Evolutionary conservation across 106 monocot genomes (phyloP).

Genomic region (Posidonia australis): DNA sequence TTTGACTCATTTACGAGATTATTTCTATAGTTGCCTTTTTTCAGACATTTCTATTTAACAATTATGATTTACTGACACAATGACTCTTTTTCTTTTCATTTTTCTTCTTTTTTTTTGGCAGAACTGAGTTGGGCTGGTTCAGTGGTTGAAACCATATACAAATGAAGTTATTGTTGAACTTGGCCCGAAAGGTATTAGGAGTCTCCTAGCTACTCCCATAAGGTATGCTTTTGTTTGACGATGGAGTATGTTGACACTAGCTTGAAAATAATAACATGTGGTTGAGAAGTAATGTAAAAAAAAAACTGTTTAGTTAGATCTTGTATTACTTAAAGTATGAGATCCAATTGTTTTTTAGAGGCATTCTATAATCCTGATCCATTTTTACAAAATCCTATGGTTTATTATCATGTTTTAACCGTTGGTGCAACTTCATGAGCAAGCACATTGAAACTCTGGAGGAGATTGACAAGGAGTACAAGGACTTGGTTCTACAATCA

Average conservation of each 20-base stretch:
- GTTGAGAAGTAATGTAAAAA: no score
- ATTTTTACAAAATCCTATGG: no score
- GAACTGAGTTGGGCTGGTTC: conserved; percentile 95
- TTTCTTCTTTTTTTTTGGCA: conserved; percentile 20
- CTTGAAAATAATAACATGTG: no score
- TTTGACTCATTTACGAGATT: background rate
- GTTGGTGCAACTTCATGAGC: conserved; percentile 65
- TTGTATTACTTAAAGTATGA: no score
- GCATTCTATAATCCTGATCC: no score
- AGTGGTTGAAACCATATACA: conserved; percentile 98
- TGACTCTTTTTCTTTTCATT: no score
- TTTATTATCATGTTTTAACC: background rate
- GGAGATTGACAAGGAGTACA: conserved; percentile 94
- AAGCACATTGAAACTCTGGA: conserved; percentile 56
- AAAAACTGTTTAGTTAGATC: no score
- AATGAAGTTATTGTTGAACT: conserved; percentile 88
- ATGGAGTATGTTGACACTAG: no score
- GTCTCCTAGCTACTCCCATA: conserved; percentile 81
- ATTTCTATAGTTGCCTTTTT: no score
- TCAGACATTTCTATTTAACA: no score
- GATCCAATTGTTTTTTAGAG: no score
- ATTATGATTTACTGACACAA: no score
- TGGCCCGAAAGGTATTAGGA: conserved; percentile 69
- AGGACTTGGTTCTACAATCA: conserved; percentile 67
- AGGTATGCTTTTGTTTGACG: conserved; percentile 35